These are phyloP conservation scores for Talaromyces borbonicus DNA, from an alignment of 495 filamentous ascomycete species.

Conservation along the genomic window DNA sequence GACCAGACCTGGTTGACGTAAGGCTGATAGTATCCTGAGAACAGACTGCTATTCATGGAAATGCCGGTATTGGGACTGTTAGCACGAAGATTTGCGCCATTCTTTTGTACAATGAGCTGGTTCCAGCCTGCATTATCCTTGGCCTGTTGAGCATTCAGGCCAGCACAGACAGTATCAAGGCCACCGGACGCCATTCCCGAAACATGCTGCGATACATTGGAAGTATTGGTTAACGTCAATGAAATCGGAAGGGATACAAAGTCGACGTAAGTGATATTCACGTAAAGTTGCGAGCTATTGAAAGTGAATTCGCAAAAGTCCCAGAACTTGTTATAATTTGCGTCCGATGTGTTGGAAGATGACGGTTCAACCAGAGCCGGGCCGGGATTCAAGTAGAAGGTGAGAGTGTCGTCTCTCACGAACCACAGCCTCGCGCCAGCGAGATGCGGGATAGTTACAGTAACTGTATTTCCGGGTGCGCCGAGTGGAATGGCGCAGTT, in stretches of 20 bases:
- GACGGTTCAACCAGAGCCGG: slow-evolving; percentile 63
- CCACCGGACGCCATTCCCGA: slow-evolving; percentile 47
- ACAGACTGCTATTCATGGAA: slow-evolving; percentile 44
- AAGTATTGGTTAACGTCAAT: slow-evolving; percentile 45
- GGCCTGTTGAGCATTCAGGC: slow-evolving; percentile 41
- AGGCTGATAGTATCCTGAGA: slow-evolving; percentile 49
- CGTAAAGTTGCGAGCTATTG: slow-evolving; percentile 56
- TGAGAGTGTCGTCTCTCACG: slow-evolving; percentile 46
- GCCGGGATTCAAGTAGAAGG: slow-evolving; percentile 60
- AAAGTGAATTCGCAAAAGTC: slow-evolving; percentile 68
- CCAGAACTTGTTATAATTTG: slow-evolving; percentile 56
- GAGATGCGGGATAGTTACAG: slow-evolving; percentile 55
- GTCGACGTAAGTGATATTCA: slow-evolving; percentile 68
- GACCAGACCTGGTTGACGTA: slow-evolving; percentile 58
- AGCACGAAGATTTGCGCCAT: slow-evolving; percentile 47
- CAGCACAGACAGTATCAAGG: slow-evolving; percentile 44
- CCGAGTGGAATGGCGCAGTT: slow-evolving; percentile 58
- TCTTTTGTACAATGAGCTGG: slow-evolving; percentile 44
- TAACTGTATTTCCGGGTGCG: slow-evolving; percentile 44
- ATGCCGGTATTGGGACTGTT: slow-evolving; percentile 58
- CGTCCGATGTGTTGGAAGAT: slow-evolving; percentile 53
- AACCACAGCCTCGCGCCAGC: slow-evolving; percentile 66
- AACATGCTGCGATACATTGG: slow-evolving; percentile 44
- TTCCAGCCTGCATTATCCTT: slow-evolving; percentile 53
- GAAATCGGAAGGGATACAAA: slow-evolving; percentile 60